These are phyloP conservation scores for Suaeda aralocaspica DNA, from an alignment of 148 eudicot species.

Conservation along the genomic window DNA sequence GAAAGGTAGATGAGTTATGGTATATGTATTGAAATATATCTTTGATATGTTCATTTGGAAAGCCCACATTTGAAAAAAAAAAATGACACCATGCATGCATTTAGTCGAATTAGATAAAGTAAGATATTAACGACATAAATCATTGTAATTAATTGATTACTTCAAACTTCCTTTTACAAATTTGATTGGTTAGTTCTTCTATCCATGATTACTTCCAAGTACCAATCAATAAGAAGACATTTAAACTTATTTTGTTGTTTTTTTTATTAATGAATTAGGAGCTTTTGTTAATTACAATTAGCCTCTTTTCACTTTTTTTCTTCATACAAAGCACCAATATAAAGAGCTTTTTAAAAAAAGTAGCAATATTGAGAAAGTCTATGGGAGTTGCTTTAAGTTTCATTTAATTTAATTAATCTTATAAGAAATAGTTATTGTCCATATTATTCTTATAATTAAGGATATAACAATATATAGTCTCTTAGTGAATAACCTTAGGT, in stretches of 20 bases:
- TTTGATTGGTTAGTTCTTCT: background rate
- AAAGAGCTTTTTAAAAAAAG: too few species aligned
- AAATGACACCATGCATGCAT: constrained; percentile 22
- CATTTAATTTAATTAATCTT: too few species aligned
- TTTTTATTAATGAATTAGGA: background rate
- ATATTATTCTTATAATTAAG: too few species aligned
- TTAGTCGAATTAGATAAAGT: constrained; percentile 12
- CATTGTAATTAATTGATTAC: background rate
- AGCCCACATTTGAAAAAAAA: background rate
- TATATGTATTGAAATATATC: too few species aligned
- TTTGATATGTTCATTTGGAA: background rate
- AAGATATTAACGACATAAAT: constrained; percentile 3
- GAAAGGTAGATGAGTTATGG: too few species aligned
- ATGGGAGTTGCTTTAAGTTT: constrained; percentile 3
- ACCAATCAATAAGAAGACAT: too few species aligned
- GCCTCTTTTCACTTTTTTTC: background rate
- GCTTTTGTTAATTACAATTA: background rate
- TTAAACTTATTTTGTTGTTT: background rate
- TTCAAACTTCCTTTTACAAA: background rate
- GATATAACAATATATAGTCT: background rate
- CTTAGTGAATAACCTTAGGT: constrained; percentile 1
- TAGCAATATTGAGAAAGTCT: background rate
- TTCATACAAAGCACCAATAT: background rate
- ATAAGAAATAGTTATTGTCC: too few species aligned
- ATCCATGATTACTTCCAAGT: background rate